Evolutionary conservation across 495 filamentous ascomycete species (phyloP).

Genomic region (Hypoxylon subgilvum): DNA sequence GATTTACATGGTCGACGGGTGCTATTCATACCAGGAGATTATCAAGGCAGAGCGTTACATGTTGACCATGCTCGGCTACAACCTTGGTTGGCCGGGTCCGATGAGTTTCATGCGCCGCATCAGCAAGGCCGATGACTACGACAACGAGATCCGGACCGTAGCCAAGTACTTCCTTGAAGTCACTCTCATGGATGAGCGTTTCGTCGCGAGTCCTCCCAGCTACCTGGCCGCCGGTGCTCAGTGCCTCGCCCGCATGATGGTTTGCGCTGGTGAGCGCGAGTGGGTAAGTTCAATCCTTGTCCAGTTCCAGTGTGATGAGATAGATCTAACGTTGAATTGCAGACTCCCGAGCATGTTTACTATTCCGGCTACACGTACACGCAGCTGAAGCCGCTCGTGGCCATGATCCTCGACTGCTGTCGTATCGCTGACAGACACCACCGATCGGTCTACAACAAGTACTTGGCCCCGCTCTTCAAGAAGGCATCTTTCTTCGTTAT

Average conservation of each 20-base stretch:
- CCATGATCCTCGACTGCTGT: conserved; percentile 84
- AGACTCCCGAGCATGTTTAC: conserved; percentile 83
- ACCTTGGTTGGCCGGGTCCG: conserved; percentile 94
- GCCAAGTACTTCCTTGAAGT: conserved; percentile 98
- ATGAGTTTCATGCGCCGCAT: conserved; percentile 97
- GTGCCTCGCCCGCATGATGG: conserved; percentile 86
- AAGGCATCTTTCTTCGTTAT: conserved; percentile 80
- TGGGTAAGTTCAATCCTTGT: conserved; percentile 87
- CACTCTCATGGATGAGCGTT: conserved; percentile 97
- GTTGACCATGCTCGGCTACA: conserved; percentile 92
- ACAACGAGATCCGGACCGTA: conserved; percentile 90
- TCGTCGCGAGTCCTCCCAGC: conserved; percentile 88
- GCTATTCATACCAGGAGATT: conserved; percentile 88
- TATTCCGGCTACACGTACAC: conserved; percentile 90
- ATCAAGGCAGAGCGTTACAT: conserved; percentile 98
- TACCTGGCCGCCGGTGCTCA: conserved; percentile 91
- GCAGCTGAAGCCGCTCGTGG: conserved; percentile 79
- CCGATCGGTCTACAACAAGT: conserved; percentile 87
- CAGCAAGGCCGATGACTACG: conserved; percentile 98
- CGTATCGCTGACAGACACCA: conserved; percentile 82
- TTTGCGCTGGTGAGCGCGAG: conserved; percentile 83
- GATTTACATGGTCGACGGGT: conserved; percentile 96
- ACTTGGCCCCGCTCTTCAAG: conserved; percentile 81
- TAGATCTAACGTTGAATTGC: conserved; percentile 12
- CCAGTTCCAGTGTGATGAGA: not conserved